Percentiles rank a stretch among this genome's conserved stretches.
phyloP scores from a whole-genome alignment of 768 basidiomycete genomes.

The Podaxis carcinomalis region DNA sequence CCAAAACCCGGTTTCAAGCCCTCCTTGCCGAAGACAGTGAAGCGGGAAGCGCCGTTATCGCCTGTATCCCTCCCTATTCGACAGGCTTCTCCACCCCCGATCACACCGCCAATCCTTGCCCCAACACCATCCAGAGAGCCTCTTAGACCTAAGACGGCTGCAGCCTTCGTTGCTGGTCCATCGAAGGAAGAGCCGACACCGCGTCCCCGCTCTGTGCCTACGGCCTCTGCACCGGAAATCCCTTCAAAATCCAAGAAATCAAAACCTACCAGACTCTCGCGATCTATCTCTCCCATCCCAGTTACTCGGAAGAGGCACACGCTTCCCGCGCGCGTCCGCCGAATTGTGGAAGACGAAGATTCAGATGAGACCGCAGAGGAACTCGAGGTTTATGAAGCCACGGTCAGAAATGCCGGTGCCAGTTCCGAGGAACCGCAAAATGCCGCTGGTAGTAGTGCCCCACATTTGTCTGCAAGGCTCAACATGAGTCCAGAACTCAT shows the following conservation, averaged over 20 bases:
- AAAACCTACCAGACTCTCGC: neutral
- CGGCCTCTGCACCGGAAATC: neutral
- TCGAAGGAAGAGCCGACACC: neutral
- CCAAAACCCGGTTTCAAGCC: neutral
- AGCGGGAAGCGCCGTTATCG: neutral
- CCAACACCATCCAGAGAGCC: neutral
- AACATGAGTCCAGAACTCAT: constrained; percentile 2
- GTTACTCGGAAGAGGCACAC: neutral
- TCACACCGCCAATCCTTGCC: neutral
- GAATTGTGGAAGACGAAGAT: neutral
- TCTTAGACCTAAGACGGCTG: neutral
- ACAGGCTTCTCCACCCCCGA: neutral
- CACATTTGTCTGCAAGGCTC: neutral
- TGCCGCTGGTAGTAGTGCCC: no score
- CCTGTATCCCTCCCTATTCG: neutral
- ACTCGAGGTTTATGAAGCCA: neutral
- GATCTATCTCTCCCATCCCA: neutral
- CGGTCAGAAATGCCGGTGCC: neutral
- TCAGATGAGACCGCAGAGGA: neutral
- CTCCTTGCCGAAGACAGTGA: neutral
- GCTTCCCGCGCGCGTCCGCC: neutral
- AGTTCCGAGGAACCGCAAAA: neutral
- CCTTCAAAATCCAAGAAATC: neutral
- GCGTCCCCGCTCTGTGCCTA: constrained; percentile 1
- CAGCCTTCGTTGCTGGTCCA: neutral